Percentiles rank a stretch among this genome's conserved stretches.
Conservation (phyloP, 208 protist genomes). For the Acanthamoeba healyi region DNA sequence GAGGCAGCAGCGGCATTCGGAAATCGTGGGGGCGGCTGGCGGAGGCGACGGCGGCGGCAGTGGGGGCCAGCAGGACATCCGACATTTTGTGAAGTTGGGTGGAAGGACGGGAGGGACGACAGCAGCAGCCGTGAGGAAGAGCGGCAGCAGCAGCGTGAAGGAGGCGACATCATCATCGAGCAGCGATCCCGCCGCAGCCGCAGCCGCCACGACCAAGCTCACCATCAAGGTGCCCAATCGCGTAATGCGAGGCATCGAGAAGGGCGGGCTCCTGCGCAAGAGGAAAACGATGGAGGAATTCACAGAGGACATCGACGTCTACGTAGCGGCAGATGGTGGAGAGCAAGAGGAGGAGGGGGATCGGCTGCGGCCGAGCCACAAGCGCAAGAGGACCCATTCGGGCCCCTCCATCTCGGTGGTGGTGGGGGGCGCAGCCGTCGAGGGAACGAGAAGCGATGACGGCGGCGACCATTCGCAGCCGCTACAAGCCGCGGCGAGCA, state of each 20-base stretch:
- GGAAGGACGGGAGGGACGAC: neutral
- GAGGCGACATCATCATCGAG: too few relatives aligned
- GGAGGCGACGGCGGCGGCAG: too few relatives aligned
- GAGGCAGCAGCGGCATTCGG: neutral
- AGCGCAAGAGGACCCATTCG: conserved; percentile 2
- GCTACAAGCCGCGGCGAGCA: too few relatives aligned
- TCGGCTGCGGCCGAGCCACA: neutral
- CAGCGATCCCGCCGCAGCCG: neutral
- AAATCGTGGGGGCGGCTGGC: too few relatives aligned
- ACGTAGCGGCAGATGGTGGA: too few relatives aligned
- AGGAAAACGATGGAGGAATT: neutral
- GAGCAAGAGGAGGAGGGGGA: too few relatives aligned
- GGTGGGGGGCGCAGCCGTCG: neutral
- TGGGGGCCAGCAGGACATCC: conserved; percentile 15
- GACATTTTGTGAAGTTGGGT: conserved; percentile 12
- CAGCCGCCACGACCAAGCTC: conserved; percentile 42
- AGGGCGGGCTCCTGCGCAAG: neutral
- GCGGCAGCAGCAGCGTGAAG: neutral
- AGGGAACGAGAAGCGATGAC: too few relatives aligned
- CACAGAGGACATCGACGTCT: neutral
- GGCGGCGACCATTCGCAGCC: neutral
- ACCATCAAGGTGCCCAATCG: conserved; percentile 56
- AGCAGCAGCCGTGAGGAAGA: neutral
- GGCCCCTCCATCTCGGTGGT: neutral
- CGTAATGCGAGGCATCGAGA: conserved; percentile 46